Evolutionary conservation across 2,329 filamentous ascomycete genomes (phyloP).

Genomic region (Alternaria sp.): DNA sequence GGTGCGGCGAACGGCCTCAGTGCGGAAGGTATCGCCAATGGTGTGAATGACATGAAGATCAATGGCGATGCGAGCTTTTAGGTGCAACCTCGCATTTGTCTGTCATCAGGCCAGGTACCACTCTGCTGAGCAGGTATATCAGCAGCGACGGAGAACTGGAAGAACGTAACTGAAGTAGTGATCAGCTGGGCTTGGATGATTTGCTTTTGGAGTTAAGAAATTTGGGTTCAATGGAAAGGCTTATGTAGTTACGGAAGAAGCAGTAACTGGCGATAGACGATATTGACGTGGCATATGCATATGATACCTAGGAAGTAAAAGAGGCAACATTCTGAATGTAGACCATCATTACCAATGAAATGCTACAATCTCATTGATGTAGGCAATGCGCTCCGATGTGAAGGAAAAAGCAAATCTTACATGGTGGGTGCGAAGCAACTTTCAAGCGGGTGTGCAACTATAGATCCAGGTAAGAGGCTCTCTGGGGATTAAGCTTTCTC

Average conservation of each 20-base stretch:
- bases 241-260: slow-evolving; percentile 10
- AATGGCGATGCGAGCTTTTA: slow-evolving; percentile 30
- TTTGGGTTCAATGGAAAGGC: background rate
- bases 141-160: background rate
- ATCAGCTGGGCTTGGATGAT: background rate
- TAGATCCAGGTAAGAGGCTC: no score
- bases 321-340: background rate
- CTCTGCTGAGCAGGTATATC: background rate
- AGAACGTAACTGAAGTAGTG: background rate
- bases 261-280: slow-evolving; percentile 2
- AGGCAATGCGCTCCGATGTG: background rate
- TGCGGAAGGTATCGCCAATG: slow-evolving; percentile 35
- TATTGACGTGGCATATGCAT: slow-evolving; percentile 14
- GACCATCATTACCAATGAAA: background rate
- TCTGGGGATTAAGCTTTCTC: no score
- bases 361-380: background rate
- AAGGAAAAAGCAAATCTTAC: background rate
- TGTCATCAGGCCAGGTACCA: background rate
- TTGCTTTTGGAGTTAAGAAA: background rate
- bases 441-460: background rate
- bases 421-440: background rate
- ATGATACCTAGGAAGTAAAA: slow-evolving; percentile 17
- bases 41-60: slow-evolving; percentile 31
- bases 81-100: background rate
- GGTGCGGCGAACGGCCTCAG: slow-evolving; percentile 20